Percentiles rank a stretch among this genome's conserved stretches.
phyloP scores from a whole-genome alignment of 2,329 filamentous ascomycete species.

The Fusarium clavum region DNA sequence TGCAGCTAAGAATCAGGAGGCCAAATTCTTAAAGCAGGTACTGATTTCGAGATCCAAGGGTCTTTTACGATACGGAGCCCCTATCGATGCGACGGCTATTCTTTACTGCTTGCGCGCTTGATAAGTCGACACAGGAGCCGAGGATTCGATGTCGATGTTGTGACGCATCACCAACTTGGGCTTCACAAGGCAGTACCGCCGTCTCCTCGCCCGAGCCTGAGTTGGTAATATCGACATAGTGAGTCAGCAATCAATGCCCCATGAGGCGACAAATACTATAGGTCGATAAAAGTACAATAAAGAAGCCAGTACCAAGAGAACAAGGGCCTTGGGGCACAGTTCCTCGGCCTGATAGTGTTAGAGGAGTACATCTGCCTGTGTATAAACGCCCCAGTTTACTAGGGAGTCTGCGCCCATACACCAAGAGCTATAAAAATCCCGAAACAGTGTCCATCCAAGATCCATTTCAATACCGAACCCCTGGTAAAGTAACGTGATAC shows the following conservation, averaged over 20 bases:
- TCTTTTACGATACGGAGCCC: neutral
- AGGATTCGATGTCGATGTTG: neutral
- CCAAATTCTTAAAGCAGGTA: conserved; percentile 9
- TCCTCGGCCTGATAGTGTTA: too few relatives aligned
- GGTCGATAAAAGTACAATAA: too few relatives aligned
- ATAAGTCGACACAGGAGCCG: fast-evolving
- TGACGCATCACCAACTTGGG: neutral
- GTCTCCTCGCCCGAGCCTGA: too few relatives aligned
- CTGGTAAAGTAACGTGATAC: neutral
- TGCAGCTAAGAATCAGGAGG: conserved; percentile 28
- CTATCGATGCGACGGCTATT: neutral
- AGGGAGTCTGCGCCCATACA: fast-evolving
- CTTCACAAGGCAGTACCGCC: too few relatives aligned
- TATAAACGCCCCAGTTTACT: neutral
- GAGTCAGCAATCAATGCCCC: too few relatives aligned
- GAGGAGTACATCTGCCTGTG: too few relatives aligned
- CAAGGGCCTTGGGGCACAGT: too few relatives aligned
- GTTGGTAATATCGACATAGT: too few relatives aligned
- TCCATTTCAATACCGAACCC: neutral
- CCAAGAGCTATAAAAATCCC: neutral
- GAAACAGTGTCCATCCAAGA: neutral
- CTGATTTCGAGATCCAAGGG: conserved; percentile 1
- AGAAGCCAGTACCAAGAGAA: too few relatives aligned
- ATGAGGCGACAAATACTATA: too few relatives aligned
- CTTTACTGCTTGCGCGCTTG: neutral